phyloP scores from a whole-genome alignment of 305 asterid species.

The Fraxinus albicans region DNA sequence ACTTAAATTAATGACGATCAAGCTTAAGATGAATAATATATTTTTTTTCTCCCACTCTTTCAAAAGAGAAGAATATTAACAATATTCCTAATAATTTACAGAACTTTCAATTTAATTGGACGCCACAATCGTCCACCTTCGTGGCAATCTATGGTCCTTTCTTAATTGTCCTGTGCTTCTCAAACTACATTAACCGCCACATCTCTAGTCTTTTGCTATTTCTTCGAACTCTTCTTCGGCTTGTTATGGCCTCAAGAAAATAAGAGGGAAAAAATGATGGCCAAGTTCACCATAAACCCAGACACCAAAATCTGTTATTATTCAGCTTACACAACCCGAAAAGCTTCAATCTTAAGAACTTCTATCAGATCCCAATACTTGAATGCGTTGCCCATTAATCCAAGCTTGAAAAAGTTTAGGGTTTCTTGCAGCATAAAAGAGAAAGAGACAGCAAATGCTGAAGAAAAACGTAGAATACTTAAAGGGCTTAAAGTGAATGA shows the following conservation, averaged over 20 bases:
- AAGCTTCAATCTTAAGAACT: conserved; percentile 42
- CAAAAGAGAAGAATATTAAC: too few relatives aligned
- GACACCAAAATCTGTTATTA: conserved; percentile 34
- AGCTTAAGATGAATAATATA: too few relatives aligned
- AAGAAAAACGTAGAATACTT: conserved; percentile 33
- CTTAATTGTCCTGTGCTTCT: conserved; percentile 29
- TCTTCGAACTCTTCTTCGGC: neutral
- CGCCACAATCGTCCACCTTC: conserved; percentile 39
- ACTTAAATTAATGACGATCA: too few relatives aligned
- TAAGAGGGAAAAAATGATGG: conserved; percentile 30
- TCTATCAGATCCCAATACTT: conserved; percentile 24
- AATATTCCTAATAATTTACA: neutral
- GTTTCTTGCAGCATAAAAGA: conserved; percentile 71
- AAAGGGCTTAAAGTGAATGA: conserved; percentile 48
- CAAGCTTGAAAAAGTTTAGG: conserved; percentile 35
- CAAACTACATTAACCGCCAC: conserved; percentile 9
- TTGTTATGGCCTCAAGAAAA: neutral
- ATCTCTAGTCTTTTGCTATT: neutral
- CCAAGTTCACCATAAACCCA: conserved; percentile 48
- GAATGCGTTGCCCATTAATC: conserved; percentile 35
- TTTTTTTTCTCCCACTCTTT: neutral
- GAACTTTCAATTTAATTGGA: conserved; percentile 24
- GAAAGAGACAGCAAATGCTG: conserved; percentile 46
- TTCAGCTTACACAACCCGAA: conserved; percentile 25
- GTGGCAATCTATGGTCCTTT: conserved; percentile 54